phyloP scores from a whole-genome alignment of 2,329 filamentous ascomycete species.

The Epichloe gansuensis region DNA sequence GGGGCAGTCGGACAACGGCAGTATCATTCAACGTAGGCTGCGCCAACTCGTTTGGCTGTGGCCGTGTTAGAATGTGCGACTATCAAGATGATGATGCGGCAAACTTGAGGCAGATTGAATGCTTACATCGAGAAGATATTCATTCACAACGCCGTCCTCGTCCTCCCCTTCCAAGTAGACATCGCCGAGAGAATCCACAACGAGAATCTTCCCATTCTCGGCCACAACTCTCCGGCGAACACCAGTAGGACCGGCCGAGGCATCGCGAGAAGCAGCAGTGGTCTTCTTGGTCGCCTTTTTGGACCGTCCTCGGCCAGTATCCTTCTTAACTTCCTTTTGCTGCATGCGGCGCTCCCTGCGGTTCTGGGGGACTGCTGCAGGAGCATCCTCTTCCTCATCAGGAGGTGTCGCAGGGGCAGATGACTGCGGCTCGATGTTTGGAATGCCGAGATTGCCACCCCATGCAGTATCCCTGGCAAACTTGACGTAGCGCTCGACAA shows the following conservation, averaged over 20 bases:
- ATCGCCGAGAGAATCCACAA: slow-evolving; percentile 84
- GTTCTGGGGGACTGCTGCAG: slow-evolving; percentile 52
- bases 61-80: slow-evolving; percentile 10
- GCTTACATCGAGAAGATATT: slow-evolving; percentile 80
- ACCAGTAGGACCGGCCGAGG: slow-evolving; percentile 45
- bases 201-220: slow-evolving; percentile 87
- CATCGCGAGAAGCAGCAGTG: slow-evolving; percentile 24
- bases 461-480: slow-evolving; percentile 81
- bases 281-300: slow-evolving; percentile 30
- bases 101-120: background rate
- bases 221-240: slow-evolving; percentile 78
- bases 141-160: slow-evolving; percentile 69
- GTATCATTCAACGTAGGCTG: slow-evolving; percentile 71
- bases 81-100: too few species aligned
- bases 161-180: slow-evolving; percentile 91
- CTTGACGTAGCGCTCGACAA: slow-evolving; percentile 81
- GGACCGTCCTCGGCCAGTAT: slow-evolving; percentile 42
- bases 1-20: slow-evolving; percentile 64
- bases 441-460: slow-evolving; percentile 68
- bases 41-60: slow-evolving; percentile 63
- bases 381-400: slow-evolving; percentile 34
- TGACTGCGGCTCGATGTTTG: slow-evolving; percentile 44
- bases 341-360: slow-evolving; percentile 78
- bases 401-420: slow-evolving; percentile 31
- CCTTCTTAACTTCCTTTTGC: slow-evolving; percentile 70